These are phyloP conservation scores for Solanum hybrid DNA, from an alignment of 305 asterid genomes.

Conservation along the genomic window DNA sequence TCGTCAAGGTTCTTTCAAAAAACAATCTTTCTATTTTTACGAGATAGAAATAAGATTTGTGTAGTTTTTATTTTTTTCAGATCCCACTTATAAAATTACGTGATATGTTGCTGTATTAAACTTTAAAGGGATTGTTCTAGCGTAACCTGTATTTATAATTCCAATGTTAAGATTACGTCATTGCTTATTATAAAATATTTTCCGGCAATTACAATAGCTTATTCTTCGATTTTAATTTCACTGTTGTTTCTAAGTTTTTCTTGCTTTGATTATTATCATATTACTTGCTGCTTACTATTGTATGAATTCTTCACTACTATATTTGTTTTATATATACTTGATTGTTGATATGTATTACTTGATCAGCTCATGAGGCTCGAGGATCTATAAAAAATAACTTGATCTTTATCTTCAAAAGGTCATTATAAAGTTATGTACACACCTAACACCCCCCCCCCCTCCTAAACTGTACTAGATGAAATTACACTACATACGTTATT, in stretches of 20 bases:
- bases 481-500: neutral
- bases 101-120: neutral
- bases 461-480: neutral
- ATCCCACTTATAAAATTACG: neutral
- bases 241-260: neutral
- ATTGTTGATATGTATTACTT: neutral
- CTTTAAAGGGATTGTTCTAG: neutral
- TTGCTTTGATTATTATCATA: neutral
- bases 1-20: neutral
- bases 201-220: neutral
- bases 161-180: neutral
- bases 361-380: neutral
- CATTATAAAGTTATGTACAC: neutral
- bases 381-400: neutral
- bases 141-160: neutral
- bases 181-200: neutral
- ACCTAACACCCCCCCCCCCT: neutral
- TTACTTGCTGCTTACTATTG: neutral
- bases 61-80: neutral
- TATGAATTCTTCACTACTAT: neutral
- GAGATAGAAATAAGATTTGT: neutral
- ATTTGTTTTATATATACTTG: neutral
- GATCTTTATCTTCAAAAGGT: neutral
- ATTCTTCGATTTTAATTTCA: neutral
- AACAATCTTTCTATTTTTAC: neutral